phyloP scores from a whole-genome alignment of 225 moss, liverwort and hornwort genomes.

The Sphagnum tenellum region DNA sequence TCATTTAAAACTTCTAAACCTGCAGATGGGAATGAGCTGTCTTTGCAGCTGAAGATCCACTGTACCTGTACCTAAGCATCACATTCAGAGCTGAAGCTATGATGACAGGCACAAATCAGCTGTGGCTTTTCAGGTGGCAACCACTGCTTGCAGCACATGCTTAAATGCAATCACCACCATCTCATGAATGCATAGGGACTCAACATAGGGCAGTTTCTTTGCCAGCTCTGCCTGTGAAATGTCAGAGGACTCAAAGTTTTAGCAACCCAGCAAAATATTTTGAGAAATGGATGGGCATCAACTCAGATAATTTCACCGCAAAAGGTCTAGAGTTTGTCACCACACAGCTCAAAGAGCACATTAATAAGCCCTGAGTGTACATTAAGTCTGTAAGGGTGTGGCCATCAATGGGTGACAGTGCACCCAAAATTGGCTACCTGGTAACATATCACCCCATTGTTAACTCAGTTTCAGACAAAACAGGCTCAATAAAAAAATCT shows the following conservation, averaged over 20 bases:
- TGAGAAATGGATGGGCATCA: too few relatives aligned
- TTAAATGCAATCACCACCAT: slow-evolving; percentile 64
- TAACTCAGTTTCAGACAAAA: too few relatives aligned
- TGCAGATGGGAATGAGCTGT: too few relatives aligned
- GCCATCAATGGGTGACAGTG: slow-evolving; percentile 55
- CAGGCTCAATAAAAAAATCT: too few relatives aligned
- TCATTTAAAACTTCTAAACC: too few relatives aligned
- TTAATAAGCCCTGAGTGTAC: slow-evolving; percentile 60
- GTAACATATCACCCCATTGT: too few relatives aligned
- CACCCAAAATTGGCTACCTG: slow-evolving; percentile 64
- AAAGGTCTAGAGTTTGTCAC: slow-evolving; percentile 5
- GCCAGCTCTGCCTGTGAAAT: slow-evolving; percentile 43
- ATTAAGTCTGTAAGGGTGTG: slow-evolving; percentile 62
- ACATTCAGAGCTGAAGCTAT: slow-evolving; percentile 44
- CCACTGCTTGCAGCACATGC: slow-evolving; percentile 48
- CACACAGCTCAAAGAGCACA: slow-evolving; percentile 56
- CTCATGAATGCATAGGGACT: slow-evolving; percentile 54
- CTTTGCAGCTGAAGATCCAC: too few relatives aligned
- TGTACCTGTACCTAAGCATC: slow-evolving; percentile 25
- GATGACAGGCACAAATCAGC: slow-evolving; percentile 30
- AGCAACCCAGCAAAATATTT: too few relatives aligned
- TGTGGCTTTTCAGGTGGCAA: slow-evolving; percentile 34
- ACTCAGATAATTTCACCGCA: too few relatives aligned
- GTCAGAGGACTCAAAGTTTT: too few relatives aligned
- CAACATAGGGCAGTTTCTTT: slow-evolving; percentile 47